A percentile compares a stretch with the other conserved stretches of the same genome.
phyloP scores from a whole-genome alignment of 1,284 basidiomycete species.

The Puccinia brachypodii region DNA sequence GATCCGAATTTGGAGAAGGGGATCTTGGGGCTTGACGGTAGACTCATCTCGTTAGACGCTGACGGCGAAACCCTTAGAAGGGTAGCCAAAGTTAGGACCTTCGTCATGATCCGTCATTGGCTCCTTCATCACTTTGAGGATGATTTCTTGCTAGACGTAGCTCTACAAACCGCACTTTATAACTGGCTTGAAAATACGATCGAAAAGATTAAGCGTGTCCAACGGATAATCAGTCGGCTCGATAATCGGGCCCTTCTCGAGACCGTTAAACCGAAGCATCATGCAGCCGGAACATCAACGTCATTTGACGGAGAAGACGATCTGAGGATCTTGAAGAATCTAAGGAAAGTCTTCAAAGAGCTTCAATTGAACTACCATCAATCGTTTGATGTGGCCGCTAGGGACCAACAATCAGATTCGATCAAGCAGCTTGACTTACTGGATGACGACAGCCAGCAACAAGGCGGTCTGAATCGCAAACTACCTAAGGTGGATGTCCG shows the following conservation, averaged over 20 bases:
- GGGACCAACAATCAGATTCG: not conserved
- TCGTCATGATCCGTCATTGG: slow-evolving; percentile 82
- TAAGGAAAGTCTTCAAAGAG: slow-evolving; percentile 76
- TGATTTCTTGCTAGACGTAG: slow-evolving; percentile 78
- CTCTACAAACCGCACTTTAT: slow-evolving; percentile 69
- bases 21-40: slow-evolving; percentile 32
- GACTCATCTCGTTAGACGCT: not conserved
- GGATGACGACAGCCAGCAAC: slow-evolving; percentile 24
- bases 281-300: not conserved
- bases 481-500: not conserved
- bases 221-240: slow-evolving; percentile 60
- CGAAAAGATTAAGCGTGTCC: slow-evolving; percentile 67
- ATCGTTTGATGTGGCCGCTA: slow-evolving; percentile 10
- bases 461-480: slow-evolving; percentile 6
- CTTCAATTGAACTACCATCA: slow-evolving; percentile 61
- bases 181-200: slow-evolving; percentile 75
- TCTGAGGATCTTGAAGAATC: slow-evolving; percentile 60
- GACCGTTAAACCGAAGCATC: not conserved
- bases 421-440: not conserved
- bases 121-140: slow-evolving; percentile 78
- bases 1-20: slow-evolving; percentile 54
- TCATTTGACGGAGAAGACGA: slow-evolving; percentile 66
- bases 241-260: not conserved
- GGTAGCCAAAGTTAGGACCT: slow-evolving; percentile 78
- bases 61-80: slow-evolving; percentile 68